Base-by-base conservation (phyloP, 495 filamentous ascomycete genomes). In the Podospora comata region DNA sequence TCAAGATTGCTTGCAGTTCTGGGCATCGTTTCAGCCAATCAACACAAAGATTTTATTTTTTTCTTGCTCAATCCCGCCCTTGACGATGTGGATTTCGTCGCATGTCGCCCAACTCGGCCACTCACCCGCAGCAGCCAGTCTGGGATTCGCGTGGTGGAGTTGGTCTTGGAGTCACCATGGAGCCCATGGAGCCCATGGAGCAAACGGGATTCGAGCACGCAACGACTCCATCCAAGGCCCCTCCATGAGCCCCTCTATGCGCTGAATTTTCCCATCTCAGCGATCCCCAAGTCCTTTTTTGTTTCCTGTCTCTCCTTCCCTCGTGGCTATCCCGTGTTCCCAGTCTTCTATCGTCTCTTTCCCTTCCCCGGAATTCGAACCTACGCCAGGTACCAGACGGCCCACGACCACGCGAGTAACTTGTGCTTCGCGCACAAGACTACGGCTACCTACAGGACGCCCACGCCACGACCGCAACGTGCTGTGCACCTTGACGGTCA, bases 11-110 rank as follows among this genome's bases (percentile, higher is more conserved):
- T 32, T 57, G 68, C 71, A 60, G 62, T 44, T 44, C 58, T 64
- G 30, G 68, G 62, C 44, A 28, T 7, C 5, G n/a, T 5, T 11
- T 9, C 27, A 9, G 44, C 71, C 71, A 73, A 73, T 73, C 66
- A 69, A 34, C 48, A 6, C 4, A 26, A 39, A 20, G 3, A 23
- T 23, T 57, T 70, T 58, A 5, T 65, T 72, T 65, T 63, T 60
- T 34, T 54, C 55, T 58, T 58, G 55, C 55, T 58, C 55, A 58
- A 58, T 26, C 55, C 55, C 39, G 39, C 39, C 39, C 39, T 48
- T 64, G 39, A 44, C 61, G 66, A 57, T 60, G 39, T 60, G 60
- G 53, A 16, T 23, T 54, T 62, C 27, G 32, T 20, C 28, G 27
- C 19, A 26, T 34, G 58, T 20, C 58, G 32, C 65, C n/a, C 58